Evolutionary conservation across 495 filamentous ascomycete genomes (phyloP).

Genomic region (Aspergillus sclerotiicarbonarius): DNA sequence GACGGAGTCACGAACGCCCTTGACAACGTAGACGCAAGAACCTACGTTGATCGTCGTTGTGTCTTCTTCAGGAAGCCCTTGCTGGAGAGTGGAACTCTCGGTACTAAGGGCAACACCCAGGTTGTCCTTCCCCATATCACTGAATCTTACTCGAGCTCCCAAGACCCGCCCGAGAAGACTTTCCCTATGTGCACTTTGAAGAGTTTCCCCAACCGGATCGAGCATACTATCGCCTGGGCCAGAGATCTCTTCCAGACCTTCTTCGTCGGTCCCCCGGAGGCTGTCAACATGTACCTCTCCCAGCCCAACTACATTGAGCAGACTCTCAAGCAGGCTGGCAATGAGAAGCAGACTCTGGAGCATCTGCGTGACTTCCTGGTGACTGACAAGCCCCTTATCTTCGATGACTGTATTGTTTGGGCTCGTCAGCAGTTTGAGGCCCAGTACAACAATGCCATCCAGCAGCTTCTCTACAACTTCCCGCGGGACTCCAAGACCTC

Average conservation of each 20-base stretch:
- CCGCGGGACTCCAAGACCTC: constrained; percentile 89
- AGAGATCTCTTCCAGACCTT: constrained; percentile 91
- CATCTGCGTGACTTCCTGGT: constrained; percentile 89
- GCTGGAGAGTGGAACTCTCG: constrained; percentile 93
- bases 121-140: constrained; percentile 88
- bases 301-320: constrained; percentile 88
- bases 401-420: constrained; percentile 96
- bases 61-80: constrained; percentile 98
- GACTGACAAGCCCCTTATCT: constrained; percentile 84
- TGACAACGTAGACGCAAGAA: constrained; percentile 96
- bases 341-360: constrained; percentile 93
- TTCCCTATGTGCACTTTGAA: constrained; percentile 98
- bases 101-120: constrained; percentile 98
- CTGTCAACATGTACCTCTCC: constrained; percentile 90
- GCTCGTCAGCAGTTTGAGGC: constrained; percentile 90
- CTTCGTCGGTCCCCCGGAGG: constrained; percentile 90
- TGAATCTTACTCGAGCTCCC: constrained; percentile 97
- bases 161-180: constrained; percentile 96
- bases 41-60: constrained; percentile 95
- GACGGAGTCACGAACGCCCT: constrained; percentile 96
- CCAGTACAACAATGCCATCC: constrained; percentile 96
- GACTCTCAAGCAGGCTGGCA: constrained; percentile 90
- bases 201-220: constrained; percentile 98
- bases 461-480: constrained; percentile 96
- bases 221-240: constrained; percentile 99